Evolutionary conservation across 2,329 filamentous ascomycete genomes (phyloP).

Genomic region (Rhytidhysteron rufulum): DNA sequence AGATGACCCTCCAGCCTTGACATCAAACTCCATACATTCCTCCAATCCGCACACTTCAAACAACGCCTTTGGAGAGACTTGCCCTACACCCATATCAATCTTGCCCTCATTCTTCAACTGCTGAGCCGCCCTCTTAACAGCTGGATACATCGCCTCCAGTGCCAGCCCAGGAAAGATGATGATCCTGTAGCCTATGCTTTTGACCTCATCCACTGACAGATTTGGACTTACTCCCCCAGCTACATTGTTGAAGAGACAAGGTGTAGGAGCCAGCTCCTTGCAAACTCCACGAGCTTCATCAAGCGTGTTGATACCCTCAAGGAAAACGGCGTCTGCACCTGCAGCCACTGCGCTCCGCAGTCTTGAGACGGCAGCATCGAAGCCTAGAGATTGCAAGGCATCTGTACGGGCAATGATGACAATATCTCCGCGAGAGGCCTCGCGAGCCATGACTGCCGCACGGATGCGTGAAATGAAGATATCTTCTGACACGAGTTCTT

Average conservation of each 20-base stretch:
- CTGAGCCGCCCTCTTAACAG: constrained; percentile 24
- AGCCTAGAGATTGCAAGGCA: constrained; percentile 55
- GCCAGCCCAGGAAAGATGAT: constrained; percentile 51
- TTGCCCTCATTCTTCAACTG: constrained; percentile 31
- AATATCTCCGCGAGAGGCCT: constrained; percentile 51
- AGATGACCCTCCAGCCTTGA: constrained; percentile 40
- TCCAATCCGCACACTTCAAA: constrained; percentile 1
- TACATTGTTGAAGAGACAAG: constrained; percentile 57
- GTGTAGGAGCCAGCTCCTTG: constrained; percentile 47
- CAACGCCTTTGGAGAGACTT: constrained; percentile 1
- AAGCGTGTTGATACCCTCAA: constrained; percentile 54
- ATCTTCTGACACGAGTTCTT: constrained; percentile 53
- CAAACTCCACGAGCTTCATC: constrained; percentile 49
- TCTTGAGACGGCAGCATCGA: constrained; percentile 52
- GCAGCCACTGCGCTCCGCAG: constrained; percentile 50
- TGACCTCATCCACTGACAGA: constrained; percentile 51
- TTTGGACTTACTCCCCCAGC: constrained; percentile 54
- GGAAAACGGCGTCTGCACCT: constrained; percentile 58
- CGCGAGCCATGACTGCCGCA: constrained; percentile 51
- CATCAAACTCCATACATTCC: constrained; percentile 47
- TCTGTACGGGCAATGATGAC: constrained; percentile 64
- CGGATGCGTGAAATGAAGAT: constrained; percentile 55
- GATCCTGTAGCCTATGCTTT: constrained; percentile 55
- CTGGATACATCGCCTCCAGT: constrained; percentile 30
- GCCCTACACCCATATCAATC: constrained; percentile 23